Conservation (phyloP, 2,329 filamentous ascomycete species). For the Xylaria multiplex region DNA sequence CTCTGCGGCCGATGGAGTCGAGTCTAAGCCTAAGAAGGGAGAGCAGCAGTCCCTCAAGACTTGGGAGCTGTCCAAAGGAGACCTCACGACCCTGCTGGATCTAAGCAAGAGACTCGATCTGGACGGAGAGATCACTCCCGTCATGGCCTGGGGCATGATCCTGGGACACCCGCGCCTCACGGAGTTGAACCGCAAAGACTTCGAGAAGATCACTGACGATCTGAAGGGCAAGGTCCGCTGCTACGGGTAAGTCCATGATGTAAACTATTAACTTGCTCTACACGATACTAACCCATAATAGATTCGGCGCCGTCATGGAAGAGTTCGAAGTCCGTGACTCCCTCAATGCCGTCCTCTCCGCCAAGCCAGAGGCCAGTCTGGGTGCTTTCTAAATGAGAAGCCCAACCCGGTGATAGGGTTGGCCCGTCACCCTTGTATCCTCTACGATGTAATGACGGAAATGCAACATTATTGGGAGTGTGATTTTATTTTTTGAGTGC, state of each 20-base stretch:
- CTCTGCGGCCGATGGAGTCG: slow-evolving; percentile 28
- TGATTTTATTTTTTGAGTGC: slow-evolving; percentile 2
- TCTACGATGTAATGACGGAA: slow-evolving; percentile 36
- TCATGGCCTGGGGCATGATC: slow-evolving; percentile 93
- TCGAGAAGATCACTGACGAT: slow-evolving; percentile 76
- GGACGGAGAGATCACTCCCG: slow-evolving; percentile 90
- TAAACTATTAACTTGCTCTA: not conserved
- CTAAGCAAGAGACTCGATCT: slow-evolving; percentile 84
- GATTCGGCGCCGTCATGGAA: slow-evolving; percentile 72
- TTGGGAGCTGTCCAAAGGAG: slow-evolving; percentile 79
- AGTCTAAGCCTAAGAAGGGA: slow-evolving; percentile 59
- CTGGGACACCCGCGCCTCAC: slow-evolving; percentile 74
- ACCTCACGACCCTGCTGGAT: slow-evolving; percentile 83
- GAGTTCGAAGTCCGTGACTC: slow-evolving; percentile 81
- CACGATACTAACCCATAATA: slow-evolving; percentile 46
- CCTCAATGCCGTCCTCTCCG: slow-evolving; percentile 74
- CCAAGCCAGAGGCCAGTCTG: slow-evolving; percentile 57
- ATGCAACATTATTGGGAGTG: slow-evolving; percentile 28
- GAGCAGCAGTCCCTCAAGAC: slow-evolving; percentile 68
- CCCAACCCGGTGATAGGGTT: slow-evolving; percentile 14
- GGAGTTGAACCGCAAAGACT: slow-evolving; percentile 74
- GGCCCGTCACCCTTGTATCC: slow-evolving; percentile 26
- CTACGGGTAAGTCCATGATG: slow-evolving; percentile 76
- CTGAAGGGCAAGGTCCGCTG: slow-evolving; percentile 85
- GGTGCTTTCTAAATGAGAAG: slow-evolving; percentile 36